phyloP scores from a whole-genome alignment of 805 yeast genomes.

The Kregervanrija pseudodelftensis region DNA sequence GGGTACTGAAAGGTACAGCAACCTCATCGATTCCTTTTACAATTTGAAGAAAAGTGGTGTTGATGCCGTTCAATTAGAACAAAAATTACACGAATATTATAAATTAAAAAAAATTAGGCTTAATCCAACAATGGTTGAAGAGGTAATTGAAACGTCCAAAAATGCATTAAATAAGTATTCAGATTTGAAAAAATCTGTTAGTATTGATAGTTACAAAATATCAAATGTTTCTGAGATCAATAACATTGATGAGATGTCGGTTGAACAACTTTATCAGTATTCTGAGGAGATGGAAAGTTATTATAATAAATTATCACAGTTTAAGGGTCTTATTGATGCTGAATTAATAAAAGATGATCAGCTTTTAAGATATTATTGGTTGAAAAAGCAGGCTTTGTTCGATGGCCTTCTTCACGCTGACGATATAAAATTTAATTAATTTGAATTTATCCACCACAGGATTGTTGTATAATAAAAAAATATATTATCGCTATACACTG shows the following conservation, averaged over 20 bases:
- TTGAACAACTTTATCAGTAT: conserved; percentile 11
- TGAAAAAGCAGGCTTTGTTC: conserved; percentile 22
- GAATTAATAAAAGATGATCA: conserved; percentile 16
- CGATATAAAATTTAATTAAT: too few species aligned
- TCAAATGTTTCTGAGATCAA: conserved; percentile 6
- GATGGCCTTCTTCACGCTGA: conserved; percentile 3
- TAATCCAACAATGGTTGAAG: conserved; percentile 8
- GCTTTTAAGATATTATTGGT: conserved; percentile 18
- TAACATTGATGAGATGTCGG: conserved; percentile 11
- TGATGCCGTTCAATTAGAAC: conserved; percentile 1
- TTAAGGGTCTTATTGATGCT: conserved; percentile 13
- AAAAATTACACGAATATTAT: conserved; percentile 8
- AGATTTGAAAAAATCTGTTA: background rate
- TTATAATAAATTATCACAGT: conserved; percentile 12
- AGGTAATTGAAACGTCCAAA: conserved; percentile 7
- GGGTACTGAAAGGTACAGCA: conserved; percentile 5
- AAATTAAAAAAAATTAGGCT: conserved; percentile 11
- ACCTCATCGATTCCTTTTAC: conserved; percentile 8
- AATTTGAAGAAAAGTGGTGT: conserved; percentile 4
- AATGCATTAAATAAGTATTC: conserved; percentile 7
- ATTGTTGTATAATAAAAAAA: too few species aligned
- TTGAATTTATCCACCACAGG: too few species aligned
- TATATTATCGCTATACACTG: too few species aligned
- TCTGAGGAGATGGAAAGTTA: conserved; percentile 17
- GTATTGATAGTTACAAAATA: conserved; percentile 1